Evolutionary conservation across 2,329 filamentous ascomycete genomes (phyloP), one percentile per base, ranked within the genome.

Genomic region (Pyrenophora seminiperda): DNA sequence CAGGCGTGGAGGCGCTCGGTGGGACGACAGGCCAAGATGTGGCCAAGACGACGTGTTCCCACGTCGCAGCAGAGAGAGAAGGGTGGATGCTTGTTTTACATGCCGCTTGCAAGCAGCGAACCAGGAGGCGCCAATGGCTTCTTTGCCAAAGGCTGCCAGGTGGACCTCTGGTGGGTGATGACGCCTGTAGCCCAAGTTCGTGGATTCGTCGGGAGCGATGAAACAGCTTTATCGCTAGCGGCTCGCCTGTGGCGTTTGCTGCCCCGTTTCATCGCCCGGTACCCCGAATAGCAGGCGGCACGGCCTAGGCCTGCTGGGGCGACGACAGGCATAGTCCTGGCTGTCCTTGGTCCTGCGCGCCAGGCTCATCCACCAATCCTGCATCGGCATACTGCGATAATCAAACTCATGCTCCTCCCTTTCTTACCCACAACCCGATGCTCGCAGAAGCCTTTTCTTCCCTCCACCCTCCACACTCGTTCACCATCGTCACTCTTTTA

Each of bases 381-480:
- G 45, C 51, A 27, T 19, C 18, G 19, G 37, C 38, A 45, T 39
- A 39, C 47, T 48, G 43, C 47, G 47, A 58, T 53, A 62, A 66
- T 66, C 63, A 64, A 63, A 60, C 61, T 57, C 43, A 44, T 40
- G 41, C 48, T 37, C 36, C 53, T 56, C 56, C 60, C 56, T 58
- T 61, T 58, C 45, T 31, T 62, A 54, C 49, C 57, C 58, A 41
- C 59, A 37, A 41, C 53, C 51, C 58, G 60, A 54, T 59, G 48
- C 37, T 30, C 52, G 36, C 43, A 44, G 47, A 41, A 27, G 41
- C 52, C 14, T 34, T 14, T 31, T 45, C 34, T 33, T 50, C 34
- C 36, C 20, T 37, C n/a, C 44, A 30, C 27, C 24, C 27, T 41
- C 48, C 48, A 41, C 32, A 19, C 43, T 36, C 48, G n/a, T 30